phyloP scores from a whole-genome alignment of 305 asterid genomes.

The Fraxinus nigra region DNA sequence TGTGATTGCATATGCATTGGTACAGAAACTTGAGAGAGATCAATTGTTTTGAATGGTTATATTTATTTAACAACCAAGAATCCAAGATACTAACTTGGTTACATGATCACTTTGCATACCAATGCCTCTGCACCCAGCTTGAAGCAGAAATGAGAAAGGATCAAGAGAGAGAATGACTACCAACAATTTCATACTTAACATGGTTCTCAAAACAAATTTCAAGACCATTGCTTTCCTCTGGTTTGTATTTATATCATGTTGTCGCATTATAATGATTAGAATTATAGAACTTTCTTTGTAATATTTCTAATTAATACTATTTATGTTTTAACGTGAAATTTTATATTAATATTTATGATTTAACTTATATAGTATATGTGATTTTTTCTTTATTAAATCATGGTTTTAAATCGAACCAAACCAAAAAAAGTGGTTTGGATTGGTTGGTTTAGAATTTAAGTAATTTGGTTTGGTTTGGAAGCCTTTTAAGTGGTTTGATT shows the following conservation, averaged over 20 bases:
- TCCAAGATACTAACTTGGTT: background rate
- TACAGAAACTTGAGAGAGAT: background rate
- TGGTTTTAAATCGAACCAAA: no score
- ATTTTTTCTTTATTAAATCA: no score
- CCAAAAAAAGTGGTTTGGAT: no score
- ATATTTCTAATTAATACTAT: no score
- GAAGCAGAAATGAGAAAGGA: background rate
- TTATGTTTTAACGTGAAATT: no score
- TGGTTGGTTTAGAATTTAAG: no score
- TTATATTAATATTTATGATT: no score
- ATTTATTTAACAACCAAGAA: background rate
- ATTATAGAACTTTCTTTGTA: no score
- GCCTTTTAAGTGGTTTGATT: no score
- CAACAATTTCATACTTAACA: background rate
- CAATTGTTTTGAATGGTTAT: background rate
- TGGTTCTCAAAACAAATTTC: background rate
- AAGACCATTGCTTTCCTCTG: background rate
- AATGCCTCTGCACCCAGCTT: background rate
- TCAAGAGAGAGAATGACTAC: background rate
- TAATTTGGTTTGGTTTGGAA: no score
- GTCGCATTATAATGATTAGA: no score
- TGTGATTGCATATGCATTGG: background rate
- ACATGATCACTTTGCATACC: background rate
- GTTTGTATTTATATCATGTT: background rate
- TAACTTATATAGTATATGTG: no score